These are phyloP conservation scores for Helotiales sp. DNA, from an alignment of 2,329 filamentous ascomycete species.

Conservation along the genomic window DNA sequence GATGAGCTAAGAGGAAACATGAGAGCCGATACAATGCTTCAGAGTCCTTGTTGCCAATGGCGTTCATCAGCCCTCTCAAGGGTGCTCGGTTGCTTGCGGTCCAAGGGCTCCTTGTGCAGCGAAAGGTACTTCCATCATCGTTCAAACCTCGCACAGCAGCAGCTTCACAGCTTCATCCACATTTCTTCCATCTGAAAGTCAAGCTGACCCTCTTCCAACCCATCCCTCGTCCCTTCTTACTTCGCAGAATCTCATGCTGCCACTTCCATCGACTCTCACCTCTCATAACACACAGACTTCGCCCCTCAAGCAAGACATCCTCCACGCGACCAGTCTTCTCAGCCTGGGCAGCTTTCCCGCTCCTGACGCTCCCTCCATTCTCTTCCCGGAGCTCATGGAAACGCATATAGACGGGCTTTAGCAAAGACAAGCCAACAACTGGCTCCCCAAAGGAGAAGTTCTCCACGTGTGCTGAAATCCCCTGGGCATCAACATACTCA, in stretches of 20 bases:
- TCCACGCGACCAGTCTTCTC: not conserved
- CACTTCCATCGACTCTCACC: not conserved
- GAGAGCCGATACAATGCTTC: no score
- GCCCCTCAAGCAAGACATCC: not conserved
- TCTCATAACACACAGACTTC: not conserved
- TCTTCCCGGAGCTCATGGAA: not conserved
- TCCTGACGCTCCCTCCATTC: not conserved
- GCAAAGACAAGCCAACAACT: not conserved
- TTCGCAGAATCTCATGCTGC: not conserved
- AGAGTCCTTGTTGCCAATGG: no score
- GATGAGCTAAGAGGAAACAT: no score
- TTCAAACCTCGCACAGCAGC: no score
- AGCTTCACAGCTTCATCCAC: not conserved
- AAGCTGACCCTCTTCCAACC: not conserved
- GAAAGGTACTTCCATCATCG: no score
- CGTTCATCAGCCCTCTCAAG: no score
- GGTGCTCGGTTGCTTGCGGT: no score
- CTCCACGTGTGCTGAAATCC: not conserved
- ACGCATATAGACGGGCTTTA: not conserved
- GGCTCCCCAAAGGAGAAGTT: not conserved
- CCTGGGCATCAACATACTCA: not conserved
- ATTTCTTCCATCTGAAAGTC: not conserved
- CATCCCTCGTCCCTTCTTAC: not conserved
- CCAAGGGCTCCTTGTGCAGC: no score
- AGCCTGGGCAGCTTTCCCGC: not conserved